Evolutionary conservation across 2,329 filamentous ascomycete species (phyloP).

Genomic region (Leptosphaerulina australis): DNA sequence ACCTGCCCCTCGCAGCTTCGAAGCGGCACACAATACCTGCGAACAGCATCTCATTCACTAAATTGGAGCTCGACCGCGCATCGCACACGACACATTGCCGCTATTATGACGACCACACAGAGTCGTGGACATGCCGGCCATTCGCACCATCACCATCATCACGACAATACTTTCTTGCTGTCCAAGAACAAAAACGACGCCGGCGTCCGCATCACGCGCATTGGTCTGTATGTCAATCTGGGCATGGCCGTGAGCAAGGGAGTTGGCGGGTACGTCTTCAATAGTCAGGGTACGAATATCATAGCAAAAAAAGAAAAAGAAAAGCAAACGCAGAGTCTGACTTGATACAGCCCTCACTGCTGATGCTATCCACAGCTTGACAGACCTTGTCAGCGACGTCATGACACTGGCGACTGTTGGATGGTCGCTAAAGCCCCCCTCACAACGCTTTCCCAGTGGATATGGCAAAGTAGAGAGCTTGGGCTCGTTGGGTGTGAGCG

Average conservation of each 20-base stretch:
- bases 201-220: slow-evolving; percentile 88
- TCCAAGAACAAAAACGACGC: slow-evolving; percentile 88
- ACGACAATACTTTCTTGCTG: slow-evolving; percentile 83
- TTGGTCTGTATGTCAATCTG: slow-evolving; percentile 87
- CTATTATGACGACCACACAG: slow-evolving; percentile 39
- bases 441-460: slow-evolving; percentile 81
- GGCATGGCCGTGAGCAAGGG: slow-evolving; percentile 95
- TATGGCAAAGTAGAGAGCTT: slow-evolving; percentile 98
- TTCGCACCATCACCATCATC: slow-evolving; percentile 74
- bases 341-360: slow-evolving; percentile 72
- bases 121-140: slow-evolving; percentile 52
- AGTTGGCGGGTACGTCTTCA: slow-evolving; percentile 89
- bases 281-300: slow-evolving; percentile 69
- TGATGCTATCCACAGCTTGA: slow-evolving; percentile 94
- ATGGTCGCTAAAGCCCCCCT: slow-evolving; percentile 86
- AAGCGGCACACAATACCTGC: slow-evolving; percentile 16
- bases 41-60: slow-evolving; percentile 19
- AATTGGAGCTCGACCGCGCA: slow-evolving; percentile 44
- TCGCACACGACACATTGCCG: slow-evolving; percentile 38
- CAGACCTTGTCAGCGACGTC: slow-evolving; percentile 92
- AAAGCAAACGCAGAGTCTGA: slow-evolving; percentile 22
- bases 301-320: background rate
- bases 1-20: slow-evolving; percentile 1
- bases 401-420: slow-evolving; percentile 93
- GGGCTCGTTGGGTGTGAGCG: slow-evolving; percentile 89